These are phyloP conservation scores for Begonia fuchsioides DNA, from an alignment of 306 rosid genomes.

Conservation along the genomic window DNA sequence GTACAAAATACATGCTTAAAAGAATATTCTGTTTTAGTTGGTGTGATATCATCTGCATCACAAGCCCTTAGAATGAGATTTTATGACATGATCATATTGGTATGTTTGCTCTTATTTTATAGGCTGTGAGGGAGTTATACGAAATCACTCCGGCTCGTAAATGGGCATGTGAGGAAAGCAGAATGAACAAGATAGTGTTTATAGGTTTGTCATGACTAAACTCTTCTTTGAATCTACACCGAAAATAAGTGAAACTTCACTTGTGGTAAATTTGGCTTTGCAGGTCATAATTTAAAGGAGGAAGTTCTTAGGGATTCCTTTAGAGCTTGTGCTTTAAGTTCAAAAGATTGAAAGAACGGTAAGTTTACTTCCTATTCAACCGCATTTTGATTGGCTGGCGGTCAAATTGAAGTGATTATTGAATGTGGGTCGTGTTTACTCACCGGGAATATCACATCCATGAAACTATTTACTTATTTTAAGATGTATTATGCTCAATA, in stretches of 20 bases:
- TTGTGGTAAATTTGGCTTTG: slow-evolving; percentile 3
- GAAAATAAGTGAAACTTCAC: background rate
- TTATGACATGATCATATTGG: background rate
- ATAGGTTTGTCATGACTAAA: slow-evolving; percentile 36
- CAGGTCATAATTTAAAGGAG: slow-evolving; percentile 38
- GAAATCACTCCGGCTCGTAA: slow-evolving; percentile 81
- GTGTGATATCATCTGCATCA: no score
- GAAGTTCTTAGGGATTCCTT: slow-evolving; percentile 24
- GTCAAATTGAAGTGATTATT: no score
- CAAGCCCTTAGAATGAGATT: no score
- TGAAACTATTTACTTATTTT: no score
- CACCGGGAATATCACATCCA: no score
- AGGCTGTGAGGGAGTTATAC: slow-evolving; percentile 84
- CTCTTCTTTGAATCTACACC: background rate
- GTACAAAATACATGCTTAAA: no score
- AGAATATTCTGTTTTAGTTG: no score
- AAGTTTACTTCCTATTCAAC: no score
- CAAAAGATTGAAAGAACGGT: no score
- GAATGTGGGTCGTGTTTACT: no score
- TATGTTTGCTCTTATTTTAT: slow-evolving; percentile 10
- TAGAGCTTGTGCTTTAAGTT: slow-evolving; percentile 10
- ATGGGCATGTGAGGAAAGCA: slow-evolving; percentile 61
- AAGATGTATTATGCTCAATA: no score
- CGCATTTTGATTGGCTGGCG: no score
- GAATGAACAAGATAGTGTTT: slow-evolving; percentile 66